Conservation (phyloP, 805 yeast genomes). For the Candida piceae region DNA sequence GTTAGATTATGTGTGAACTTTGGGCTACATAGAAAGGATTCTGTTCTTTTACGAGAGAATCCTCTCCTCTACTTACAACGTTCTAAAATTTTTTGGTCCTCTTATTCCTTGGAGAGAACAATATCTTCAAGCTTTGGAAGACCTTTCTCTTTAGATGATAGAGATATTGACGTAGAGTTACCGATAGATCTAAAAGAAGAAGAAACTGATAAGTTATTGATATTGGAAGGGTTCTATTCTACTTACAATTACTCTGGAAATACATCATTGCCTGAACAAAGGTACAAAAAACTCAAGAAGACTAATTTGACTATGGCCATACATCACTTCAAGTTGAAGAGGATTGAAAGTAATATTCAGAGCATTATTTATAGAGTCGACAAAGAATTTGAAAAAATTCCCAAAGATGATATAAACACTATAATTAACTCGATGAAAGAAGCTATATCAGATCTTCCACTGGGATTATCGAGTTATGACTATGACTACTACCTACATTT, state of each 20-base stretch:
- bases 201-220: slow-evolving; percentile 3
- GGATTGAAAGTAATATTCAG: slow-evolving; percentile 15
- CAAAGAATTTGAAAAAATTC: slow-evolving; percentile 3
- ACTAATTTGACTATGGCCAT: slow-evolving; percentile 12
- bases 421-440: neutral
- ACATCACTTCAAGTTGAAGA: slow-evolving; percentile 8
- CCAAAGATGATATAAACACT: slow-evolving; percentile 3
- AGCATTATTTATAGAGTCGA: slow-evolving; percentile 17
- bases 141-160: slow-evolving; percentile 43
- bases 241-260: neutral
- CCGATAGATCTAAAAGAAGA: slow-evolving; percentile 26
- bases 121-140: slow-evolving; percentile 46
- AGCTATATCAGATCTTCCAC: slow-evolving; percentile 7
- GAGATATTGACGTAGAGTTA: slow-evolving; percentile 41
- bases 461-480: slow-evolving; percentile 5
- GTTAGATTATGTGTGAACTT: slow-evolving; percentile 15
- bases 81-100: slow-evolving; percentile 36
- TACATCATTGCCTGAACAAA: neutral
- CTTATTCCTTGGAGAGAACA: slow-evolving; percentile 43
- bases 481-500: slow-evolving; percentile 11
- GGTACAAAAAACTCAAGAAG: neutral
- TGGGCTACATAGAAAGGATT: slow-evolving; percentile 14
- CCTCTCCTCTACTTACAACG: slow-evolving; percentile 9
- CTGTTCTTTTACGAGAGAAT: slow-evolving; percentile 3
- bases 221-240: neutral